phyloP scores from a whole-genome alignment of 2,329 filamentous ascomycete species.

The Cladosporium sp. region DNA sequence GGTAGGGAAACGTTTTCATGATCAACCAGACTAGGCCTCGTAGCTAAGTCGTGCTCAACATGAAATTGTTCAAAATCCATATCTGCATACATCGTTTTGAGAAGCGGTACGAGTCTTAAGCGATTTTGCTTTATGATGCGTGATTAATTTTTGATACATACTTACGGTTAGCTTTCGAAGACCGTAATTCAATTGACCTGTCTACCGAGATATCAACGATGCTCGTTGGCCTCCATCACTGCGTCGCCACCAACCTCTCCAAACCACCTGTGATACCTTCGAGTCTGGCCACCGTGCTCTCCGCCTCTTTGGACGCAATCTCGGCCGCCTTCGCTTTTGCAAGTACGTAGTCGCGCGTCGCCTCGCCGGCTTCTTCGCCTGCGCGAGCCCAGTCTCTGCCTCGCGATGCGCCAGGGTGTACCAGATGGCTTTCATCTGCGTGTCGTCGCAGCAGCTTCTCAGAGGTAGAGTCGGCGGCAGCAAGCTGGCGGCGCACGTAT shows the following conservation, averaged over 20 bases:
- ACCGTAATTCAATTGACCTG: not conserved
- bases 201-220: not conserved
- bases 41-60: not conserved
- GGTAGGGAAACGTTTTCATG: not conserved
- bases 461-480: slow-evolving; percentile 28
- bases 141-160: not conserved
- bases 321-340: slow-evolving; percentile 26
- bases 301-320: slow-evolving; percentile 21
- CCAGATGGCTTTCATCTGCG: slow-evolving; percentile 39
- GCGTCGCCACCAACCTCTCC: slow-evolving; percentile 13
- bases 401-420: slow-evolving; percentile 29
- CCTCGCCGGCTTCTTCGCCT: slow-evolving; percentile 23
- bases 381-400: slow-evolving; percentile 31
- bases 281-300: slow-evolving; percentile 23
- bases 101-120: too few relatives aligned
- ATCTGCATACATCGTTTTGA: not conserved
- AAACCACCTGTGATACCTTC: slow-evolving; percentile 17
- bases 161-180: not conserved
- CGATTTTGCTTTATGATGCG: too few relatives aligned
- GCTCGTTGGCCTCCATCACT: not conserved
- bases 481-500: slow-evolving; percentile 30
- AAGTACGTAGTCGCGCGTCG: slow-evolving; percentile 21
- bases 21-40: not conserved
- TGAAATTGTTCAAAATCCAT: not conserved
- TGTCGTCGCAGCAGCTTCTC: slow-evolving; percentile 30